Conservation (phyloP, 2,329 filamentous ascomycete species). For the Emmonsiellopsis sp. region DNA sequence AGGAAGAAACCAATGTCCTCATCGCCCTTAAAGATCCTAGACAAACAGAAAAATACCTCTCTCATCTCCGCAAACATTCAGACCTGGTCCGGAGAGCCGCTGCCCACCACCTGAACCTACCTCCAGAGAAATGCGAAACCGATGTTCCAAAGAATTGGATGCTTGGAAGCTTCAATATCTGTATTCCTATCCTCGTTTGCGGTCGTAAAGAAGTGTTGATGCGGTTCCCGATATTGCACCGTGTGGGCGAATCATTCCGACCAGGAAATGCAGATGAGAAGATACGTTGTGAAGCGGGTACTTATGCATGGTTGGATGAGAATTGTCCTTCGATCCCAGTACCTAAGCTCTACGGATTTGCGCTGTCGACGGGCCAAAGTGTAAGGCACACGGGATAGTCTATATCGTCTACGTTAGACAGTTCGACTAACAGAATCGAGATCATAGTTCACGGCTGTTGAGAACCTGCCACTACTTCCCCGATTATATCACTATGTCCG, state of each 20-base stretch:
- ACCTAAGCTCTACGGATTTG: slow-evolving; percentile 13
- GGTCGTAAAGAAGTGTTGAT: slow-evolving; percentile 3
- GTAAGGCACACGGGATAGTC: too few relatives aligned
- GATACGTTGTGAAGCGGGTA: too few relatives aligned
- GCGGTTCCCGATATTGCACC: slow-evolving; percentile 7
- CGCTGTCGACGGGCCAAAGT: slow-evolving; percentile 10
- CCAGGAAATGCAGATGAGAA: slow-evolving; percentile 10
- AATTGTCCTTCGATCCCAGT: slow-evolving; percentile 11
- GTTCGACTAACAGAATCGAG: neutral
- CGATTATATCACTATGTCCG: slow-evolving; percentile 5
- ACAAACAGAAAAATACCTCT: too few relatives aligned
- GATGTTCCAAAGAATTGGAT: slow-evolving; percentile 15
- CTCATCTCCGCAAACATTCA: too few relatives aligned
- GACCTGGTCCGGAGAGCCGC: slow-evolving; percentile 3
- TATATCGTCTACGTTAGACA: too few relatives aligned
- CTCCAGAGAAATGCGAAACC: slow-evolving; percentile 5
- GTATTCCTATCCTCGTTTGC: slow-evolving; percentile 13
- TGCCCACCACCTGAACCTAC: slow-evolving; percentile 11
- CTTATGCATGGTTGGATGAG: slow-evolving; percentile 8
- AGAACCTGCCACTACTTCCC: slow-evolving; percentile 5
- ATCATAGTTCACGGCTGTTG: slow-evolving; percentile 6
- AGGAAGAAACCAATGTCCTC: too few relatives aligned
- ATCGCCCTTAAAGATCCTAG: too few relatives aligned
- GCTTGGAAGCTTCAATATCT: slow-evolving; percentile 29
- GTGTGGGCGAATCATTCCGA: slow-evolving; percentile 7